Conservation (phyloP, 176 grass and related monocot genomes). For the Guadua angustifolia region DNA sequence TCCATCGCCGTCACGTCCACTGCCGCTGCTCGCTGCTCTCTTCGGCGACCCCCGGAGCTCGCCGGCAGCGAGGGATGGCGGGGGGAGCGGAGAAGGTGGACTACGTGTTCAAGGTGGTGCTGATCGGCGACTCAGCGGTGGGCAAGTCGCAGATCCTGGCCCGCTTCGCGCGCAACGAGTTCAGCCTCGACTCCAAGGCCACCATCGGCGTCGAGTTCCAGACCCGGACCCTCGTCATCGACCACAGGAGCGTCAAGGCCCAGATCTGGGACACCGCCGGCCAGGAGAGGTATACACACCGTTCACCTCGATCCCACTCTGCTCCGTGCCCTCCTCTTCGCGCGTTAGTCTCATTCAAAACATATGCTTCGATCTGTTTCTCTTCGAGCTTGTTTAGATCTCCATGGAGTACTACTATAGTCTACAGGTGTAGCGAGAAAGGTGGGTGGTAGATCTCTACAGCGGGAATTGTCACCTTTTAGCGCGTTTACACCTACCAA, state of each 20-base stretch:
- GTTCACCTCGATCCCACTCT: background rate
- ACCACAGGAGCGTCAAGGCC: conserved; percentile 72
- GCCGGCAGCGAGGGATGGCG: conserved; percentile 5
- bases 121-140: conserved; percentile 66
- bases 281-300: conserved; percentile 49
- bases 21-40: background rate
- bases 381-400: background rate
- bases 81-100: conserved; percentile 51
- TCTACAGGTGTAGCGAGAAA: background rate
- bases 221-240: conserved; percentile 63
- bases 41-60: background rate
- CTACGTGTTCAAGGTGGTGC: conserved; percentile 74
- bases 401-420: background rate
- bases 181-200: conserved; percentile 90
- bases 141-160: conserved; percentile 70
- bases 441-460: conserved; percentile 32
- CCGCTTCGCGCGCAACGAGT: conserved; percentile 65
- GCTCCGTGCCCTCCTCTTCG: background rate
- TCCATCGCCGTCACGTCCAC: background rate
- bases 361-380: background rate
- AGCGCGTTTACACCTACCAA: conserved; percentile 17
- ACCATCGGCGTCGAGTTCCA: conserved; percentile 96
- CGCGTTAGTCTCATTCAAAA: background rate
- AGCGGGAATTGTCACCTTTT: background rate
- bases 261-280: conserved; percentile 99